Evolutionary conservation across 2,329 filamentous ascomycete genomes (phyloP).

Genomic region (Aspergillus neoniger): DNA sequence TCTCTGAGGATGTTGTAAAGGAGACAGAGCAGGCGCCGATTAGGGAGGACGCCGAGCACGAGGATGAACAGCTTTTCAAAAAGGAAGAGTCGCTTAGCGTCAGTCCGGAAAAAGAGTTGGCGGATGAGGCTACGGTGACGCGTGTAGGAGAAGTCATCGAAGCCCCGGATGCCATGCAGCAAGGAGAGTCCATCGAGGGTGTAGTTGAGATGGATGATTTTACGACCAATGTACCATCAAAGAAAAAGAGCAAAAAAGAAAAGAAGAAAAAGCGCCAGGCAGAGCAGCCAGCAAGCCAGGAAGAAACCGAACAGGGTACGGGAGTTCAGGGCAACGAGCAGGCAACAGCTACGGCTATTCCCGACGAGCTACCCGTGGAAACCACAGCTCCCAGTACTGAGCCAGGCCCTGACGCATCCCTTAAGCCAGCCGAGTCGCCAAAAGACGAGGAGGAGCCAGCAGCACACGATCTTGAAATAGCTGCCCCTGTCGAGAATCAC

Average conservation of each 20-base stretch:
- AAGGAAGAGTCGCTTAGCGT: neutral
- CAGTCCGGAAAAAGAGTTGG: neutral
- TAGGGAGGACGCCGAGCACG: neutral
- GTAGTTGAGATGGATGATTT: slow-evolving; percentile 4
- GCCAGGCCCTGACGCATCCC: neutral
- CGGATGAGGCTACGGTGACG: slow-evolving; percentile 15
- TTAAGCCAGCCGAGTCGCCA: neutral
- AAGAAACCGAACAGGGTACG: slow-evolving; percentile 9
- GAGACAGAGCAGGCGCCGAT: neutral
- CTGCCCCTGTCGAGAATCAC: neutral
- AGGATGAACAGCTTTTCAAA: neutral
- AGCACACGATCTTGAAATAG: neutral
- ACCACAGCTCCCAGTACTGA: neutral
- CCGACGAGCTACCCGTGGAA: neutral
- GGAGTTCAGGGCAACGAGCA: neutral
- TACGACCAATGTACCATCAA: slow-evolving; percentile 13
- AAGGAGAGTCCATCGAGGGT: slow-evolving; percentile 6
- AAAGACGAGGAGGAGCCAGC: neutral
- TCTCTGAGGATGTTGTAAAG: neutral
- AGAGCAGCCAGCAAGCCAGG: slow-evolving; percentile 7
- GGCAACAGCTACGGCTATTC: neutral
- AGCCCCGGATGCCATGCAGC: slow-evolving; percentile 6
- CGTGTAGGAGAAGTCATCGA: slow-evolving; percentile 23
- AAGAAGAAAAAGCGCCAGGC: slow-evolving; percentile 30
- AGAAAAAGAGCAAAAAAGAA: slow-evolving; percentile 31